These are phyloP conservation scores for Gracilaria domingensis DNA, from an alignment of 23 red algal genomes.

Conservation along the genomic window DNA sequence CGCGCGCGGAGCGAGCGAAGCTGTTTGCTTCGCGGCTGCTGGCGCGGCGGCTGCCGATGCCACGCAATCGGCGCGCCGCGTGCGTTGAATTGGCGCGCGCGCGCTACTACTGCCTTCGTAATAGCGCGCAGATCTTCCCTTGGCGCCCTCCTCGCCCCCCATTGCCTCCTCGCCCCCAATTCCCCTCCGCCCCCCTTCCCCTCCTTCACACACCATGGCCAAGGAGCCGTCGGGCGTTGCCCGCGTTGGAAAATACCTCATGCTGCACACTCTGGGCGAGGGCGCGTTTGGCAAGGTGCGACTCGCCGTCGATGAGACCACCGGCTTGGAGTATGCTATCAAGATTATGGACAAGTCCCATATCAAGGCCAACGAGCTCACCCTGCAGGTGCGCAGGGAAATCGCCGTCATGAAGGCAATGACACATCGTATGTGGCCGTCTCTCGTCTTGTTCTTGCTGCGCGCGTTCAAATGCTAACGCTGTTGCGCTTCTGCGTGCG, in stretches of 20 bases:
- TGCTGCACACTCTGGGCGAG: slow-evolving; percentile 83
- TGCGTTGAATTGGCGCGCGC: too few species aligned
- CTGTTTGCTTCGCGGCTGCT: background rate
- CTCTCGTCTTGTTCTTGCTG: too few species aligned
- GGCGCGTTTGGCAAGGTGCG: slow-evolving; percentile 92
- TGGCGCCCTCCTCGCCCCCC: too few species aligned
- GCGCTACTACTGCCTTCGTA: too few species aligned
- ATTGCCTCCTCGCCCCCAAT: too few species aligned
- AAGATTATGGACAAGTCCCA: slow-evolving; percentile 90
- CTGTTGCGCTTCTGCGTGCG: too few species aligned
- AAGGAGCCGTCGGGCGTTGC: background rate
- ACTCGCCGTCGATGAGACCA: slow-evolving; percentile 72
- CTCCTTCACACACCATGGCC: background rate
- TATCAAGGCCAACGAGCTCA: slow-evolving; percentile 82
- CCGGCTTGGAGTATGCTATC: slow-evolving; percentile 66
- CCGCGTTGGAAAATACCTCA: slow-evolving; percentile 87
- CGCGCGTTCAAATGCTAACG: too few species aligned
- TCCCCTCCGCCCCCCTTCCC: background rate
- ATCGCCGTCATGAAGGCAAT: slow-evolving; percentile 96
- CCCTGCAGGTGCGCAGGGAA: slow-evolving; percentile 86
- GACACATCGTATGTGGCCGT: slow-evolving; percentile 71
- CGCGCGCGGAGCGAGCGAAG: background rate
- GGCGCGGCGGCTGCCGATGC: too few species aligned
- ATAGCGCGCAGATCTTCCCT: too few species aligned
- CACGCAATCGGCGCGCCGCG: too few species aligned